Conservation (phyloP, 805 yeast species). For the Saturnispora ahearnii region DNA sequence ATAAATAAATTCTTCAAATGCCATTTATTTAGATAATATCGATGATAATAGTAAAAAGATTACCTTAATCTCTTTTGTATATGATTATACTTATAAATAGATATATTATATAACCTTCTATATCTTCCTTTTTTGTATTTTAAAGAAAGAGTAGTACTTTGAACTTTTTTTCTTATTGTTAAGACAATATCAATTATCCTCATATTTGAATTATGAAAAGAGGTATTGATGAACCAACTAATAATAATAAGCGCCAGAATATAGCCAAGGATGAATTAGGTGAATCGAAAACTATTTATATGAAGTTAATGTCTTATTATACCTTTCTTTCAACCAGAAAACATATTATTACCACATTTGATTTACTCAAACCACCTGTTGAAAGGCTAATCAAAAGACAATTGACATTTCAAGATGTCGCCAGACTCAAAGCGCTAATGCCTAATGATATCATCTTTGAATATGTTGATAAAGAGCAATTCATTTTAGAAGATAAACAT, state of each 20-base stretch:
- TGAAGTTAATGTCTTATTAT: slow-evolving; percentile 48
- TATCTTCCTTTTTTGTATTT: background rate
- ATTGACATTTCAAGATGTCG: slow-evolving; percentile 46
- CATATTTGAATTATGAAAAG: background rate
- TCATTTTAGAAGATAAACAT: slow-evolving; percentile 37
- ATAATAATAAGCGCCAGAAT: background rate
- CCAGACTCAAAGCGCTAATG: slow-evolving; percentile 49
- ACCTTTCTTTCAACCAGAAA: slow-evolving; percentile 55
- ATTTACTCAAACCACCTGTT: slow-evolving; percentile 42
- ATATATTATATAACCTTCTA: background rate
- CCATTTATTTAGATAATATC: background rate
- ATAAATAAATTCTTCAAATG: background rate
- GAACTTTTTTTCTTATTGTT: background rate
- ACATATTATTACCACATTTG: slow-evolving; percentile 50
- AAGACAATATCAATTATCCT: no score
- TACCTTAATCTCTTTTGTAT: background rate
- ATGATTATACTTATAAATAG: background rate
- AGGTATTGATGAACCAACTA: background rate
- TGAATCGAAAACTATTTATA: slow-evolving; percentile 40
- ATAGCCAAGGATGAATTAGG: slow-evolving; percentile 17
- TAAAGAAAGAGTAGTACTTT: background rate
- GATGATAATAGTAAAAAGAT: background rate
- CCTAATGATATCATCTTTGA: slow-evolving; percentile 66
- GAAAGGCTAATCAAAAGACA: slow-evolving; percentile 39
- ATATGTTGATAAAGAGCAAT: slow-evolving; percentile 70